These are phyloP conservation scores for Xylaria curta DNA, from an alignment of 495 filamentous ascomycete species.

Conservation along the genomic window DNA sequence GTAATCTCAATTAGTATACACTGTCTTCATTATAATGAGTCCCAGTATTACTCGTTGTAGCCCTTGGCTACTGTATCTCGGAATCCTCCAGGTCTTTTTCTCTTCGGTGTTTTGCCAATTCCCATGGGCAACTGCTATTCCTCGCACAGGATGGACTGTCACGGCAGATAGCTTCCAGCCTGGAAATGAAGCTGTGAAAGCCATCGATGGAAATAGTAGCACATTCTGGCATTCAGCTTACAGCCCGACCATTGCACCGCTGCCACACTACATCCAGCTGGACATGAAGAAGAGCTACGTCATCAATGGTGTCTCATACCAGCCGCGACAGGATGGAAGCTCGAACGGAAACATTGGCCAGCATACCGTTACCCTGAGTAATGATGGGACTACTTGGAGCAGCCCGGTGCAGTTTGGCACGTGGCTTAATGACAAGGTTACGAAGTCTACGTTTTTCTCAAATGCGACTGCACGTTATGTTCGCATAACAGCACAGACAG, in stretches of 20 bases:
- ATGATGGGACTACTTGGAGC: constrained; percentile 46
- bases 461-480: constrained; percentile 50
- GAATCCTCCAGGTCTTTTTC: constrained; percentile 9
- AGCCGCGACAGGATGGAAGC: constrained; percentile 42
- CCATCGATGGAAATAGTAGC: constrained; percentile 36
- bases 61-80: constrained; percentile 20
- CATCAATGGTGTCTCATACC: constrained; percentile 32
- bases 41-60: not conserved
- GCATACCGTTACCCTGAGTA: constrained; percentile 50
- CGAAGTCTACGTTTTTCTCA: constrained; percentile 50
- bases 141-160: constrained; percentile 26
- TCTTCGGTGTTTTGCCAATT: constrained; percentile 20
- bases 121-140: constrained; percentile 19
- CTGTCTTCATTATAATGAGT: constrained; percentile 3
- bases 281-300: constrained; percentile 41
- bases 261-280: constrained; percentile 42
- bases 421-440: constrained; percentile 48
- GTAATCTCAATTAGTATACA: not conserved
- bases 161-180: constrained; percentile 39
- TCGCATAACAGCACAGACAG: constrained; percentile 42
- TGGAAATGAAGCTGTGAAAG: constrained; percentile 34
- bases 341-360: constrained; percentile 48
- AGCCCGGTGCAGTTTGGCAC: constrained; percentile 52
- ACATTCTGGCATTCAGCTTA: constrained; percentile 43
- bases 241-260: constrained; percentile 30